Conservation (phyloP, 352 stramenopile species). For the Globisporangium camurandrum region DNA sequence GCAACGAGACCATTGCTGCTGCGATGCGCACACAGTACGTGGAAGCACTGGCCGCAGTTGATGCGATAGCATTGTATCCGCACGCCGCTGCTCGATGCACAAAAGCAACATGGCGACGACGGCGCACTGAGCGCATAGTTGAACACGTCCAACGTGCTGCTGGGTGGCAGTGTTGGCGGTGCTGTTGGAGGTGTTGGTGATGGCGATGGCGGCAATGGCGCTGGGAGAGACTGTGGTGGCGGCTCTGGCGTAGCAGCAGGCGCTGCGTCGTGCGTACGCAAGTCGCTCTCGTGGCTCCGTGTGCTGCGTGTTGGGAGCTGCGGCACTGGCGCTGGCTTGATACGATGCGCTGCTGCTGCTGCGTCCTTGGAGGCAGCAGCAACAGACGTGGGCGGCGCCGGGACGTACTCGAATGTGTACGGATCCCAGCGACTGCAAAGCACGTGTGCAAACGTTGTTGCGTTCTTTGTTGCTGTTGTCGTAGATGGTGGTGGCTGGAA, state of each 20-base stretch:
- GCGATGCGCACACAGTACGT: slow-evolving; percentile 54
- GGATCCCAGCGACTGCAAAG: slow-evolving; percentile 49
- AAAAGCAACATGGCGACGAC: slow-evolving; percentile 42
- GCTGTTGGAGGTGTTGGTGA: slow-evolving; percentile 7
- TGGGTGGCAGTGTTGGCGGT: neutral
- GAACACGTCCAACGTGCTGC: no score
- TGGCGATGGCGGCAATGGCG: neutral
- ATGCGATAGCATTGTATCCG: slow-evolving; percentile 54
- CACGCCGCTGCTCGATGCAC: slow-evolving; percentile 22
- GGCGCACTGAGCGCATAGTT: slow-evolving; percentile 11
- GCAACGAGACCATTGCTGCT: slow-evolving; percentile 27
- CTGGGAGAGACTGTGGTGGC: neutral
- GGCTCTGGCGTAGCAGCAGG: neutral
- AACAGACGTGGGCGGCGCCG: neutral
- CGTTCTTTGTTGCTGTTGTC: neutral
- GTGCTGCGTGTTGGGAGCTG: neutral
- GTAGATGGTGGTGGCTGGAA: neutral
- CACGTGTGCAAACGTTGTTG: slow-evolving; percentile 24
- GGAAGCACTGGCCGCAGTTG: slow-evolving; percentile 52
- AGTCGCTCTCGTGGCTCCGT: neutral
- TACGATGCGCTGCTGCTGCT: neutral
- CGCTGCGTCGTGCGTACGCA: neutral
- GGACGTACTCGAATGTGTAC: slow-evolving; percentile 10
- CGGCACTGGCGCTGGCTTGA: slow-evolving; percentile 4
- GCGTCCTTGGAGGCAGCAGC: slow-evolving; percentile 1